Conservation (phyloP, 345 rosid species). For the Raphanus sativus region DNA sequence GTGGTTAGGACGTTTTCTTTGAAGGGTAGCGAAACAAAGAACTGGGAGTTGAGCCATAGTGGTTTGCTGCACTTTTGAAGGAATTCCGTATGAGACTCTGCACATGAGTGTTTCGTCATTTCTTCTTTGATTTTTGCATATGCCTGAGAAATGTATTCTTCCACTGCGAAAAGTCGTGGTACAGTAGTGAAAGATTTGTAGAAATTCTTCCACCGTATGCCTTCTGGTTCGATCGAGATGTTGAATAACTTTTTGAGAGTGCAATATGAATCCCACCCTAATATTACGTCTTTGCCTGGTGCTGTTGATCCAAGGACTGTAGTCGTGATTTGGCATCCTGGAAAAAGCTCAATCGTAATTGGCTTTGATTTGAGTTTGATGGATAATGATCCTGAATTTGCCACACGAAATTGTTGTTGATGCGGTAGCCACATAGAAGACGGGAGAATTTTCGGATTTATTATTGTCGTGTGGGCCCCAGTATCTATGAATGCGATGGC, state of each 20-base stretch:
- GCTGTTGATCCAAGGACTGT: too few species aligned
- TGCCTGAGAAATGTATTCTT: not conserved
- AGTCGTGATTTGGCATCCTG: too few species aligned
- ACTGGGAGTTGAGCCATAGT: not conserved
- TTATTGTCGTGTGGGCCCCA: not conserved
- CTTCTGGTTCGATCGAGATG: too few species aligned
- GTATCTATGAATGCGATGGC: not conserved
- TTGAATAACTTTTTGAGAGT: too few species aligned
- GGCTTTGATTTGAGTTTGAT: not conserved
- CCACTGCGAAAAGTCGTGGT: not conserved
- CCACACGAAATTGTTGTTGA: not conserved
- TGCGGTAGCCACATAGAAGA: not conserved
- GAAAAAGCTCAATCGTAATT: too few species aligned
- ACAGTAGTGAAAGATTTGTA: too few species aligned
- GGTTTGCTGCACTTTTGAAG: not conserved
- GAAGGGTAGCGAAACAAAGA: not conserved
- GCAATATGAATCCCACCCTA: too few species aligned
- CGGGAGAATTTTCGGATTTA: not conserved
- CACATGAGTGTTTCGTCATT: not conserved
- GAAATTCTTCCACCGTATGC: too few species aligned
- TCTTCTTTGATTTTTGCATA: not conserved
- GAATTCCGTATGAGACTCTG: not conserved
- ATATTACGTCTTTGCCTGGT: too few species aligned
- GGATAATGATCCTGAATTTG: not conserved
- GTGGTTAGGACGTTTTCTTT: not conserved